A percentile compares a stretch with the other conserved stretches of the same genome.
These are phyloP conservation scores for Zelonia costaricensis DNA, from an alignment of 208 protist genomes.

Conservation along the genomic window DNA sequence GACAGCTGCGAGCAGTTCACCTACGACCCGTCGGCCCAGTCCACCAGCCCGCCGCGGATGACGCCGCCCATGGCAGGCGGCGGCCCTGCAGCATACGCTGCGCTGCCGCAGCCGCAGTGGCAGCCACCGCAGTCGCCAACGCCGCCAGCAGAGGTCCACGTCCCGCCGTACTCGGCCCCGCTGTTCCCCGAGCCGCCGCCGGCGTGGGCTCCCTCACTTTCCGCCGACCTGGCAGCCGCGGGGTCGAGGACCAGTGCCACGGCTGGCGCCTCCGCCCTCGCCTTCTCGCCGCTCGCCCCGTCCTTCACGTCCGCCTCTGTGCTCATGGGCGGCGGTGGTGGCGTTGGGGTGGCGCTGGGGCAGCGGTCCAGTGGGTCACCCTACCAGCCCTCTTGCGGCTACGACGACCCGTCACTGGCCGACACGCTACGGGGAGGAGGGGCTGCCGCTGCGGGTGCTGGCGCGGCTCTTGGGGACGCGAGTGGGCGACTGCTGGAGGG, in stretches of 20 bases:
- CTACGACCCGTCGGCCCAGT: slow-evolving; percentile 32
- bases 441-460: background rate
- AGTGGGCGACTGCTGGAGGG: too few relatives aligned
- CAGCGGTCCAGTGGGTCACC: background rate
- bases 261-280: background rate
- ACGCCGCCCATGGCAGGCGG: background rate
- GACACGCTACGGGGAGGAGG: slow-evolving; percentile 22
- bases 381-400: too few relatives aligned
- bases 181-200: slow-evolving; percentile 44
- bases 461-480: too few relatives aligned
- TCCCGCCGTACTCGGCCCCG: slow-evolving; percentile 33
- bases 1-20: slow-evolving; percentile 26
- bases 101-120: background rate
- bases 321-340: background rate
- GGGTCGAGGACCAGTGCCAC: background rate
- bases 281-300: background rate
- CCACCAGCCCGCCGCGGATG: background rate
- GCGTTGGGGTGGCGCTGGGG: slow-evolving; percentile 1
- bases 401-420: slow-evolving; percentile 10
- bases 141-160: too few relatives aligned
- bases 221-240: background rate
- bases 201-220: background rate
- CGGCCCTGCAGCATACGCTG: background rate
- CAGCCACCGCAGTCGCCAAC: background rate
- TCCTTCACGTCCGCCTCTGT: slow-evolving; percentile 5